Base-by-base conservation (phyloP, 2,329 filamentous ascomycete genomes). In the Scedosporium minutisporum region DNA sequence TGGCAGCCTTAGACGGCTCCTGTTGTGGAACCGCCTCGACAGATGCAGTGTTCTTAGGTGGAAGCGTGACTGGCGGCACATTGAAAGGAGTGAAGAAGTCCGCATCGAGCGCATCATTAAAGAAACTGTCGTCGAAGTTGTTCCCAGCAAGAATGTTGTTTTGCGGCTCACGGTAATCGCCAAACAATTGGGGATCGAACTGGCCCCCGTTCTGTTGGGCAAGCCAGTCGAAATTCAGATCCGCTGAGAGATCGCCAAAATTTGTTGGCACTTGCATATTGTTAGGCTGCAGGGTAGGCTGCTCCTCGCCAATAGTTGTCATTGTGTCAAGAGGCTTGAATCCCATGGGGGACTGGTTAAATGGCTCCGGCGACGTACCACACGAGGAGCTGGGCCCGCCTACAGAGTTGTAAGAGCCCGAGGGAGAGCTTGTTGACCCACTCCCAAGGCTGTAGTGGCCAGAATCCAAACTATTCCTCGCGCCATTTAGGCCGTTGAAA, bases 101-200 rank as follows among this genome's bases (percentile, higher is more conserved):
- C 21, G 86, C 78, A 16, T 93, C 88, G 71, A 96, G 88, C 14
- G 91, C 89, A 68, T 96, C 93, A 67, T 84, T 84, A 74, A 86
- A 86, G 68, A 86, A 83, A 63, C 73, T 80, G 65, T 86, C 89
- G 62, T 91, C 90, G 67, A 96, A 90, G 7, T 86, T 85, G 53
- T 82, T 84, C 70, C 77, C 87, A 67, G 80, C 78, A 18, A 96
- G 76, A 14, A 96, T 82, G 62, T 88, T 93, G 63, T 91, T 89
- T 69, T 96, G 91, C 0, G 91, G 87, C 70, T 99, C 95, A 61
- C 95, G 87, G 75, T 97, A 97, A 68, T 92, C 90, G 62, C 89
- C 90, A 73, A 97, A 97, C 4, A 97, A 80, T 62, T 95, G 87
- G 0, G 95, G 93, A 65, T 97, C 93, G 69, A 97, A 97, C 66